Base-by-base conservation (phyloP, 306 rosid genomes). In the Glycine latifolia region DNA sequence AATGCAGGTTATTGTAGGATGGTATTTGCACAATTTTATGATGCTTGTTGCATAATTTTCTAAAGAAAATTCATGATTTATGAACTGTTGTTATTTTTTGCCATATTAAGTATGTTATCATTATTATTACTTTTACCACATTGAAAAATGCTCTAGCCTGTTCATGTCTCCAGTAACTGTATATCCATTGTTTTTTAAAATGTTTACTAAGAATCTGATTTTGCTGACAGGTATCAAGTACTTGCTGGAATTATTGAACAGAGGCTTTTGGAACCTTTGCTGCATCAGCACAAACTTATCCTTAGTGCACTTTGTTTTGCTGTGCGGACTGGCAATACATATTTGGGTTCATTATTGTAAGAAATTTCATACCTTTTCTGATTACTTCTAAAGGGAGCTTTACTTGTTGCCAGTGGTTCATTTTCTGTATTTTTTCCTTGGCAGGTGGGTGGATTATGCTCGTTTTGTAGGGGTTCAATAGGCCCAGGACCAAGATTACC, bases 391-490 rank as follows among this genome's bases (percentile, higher is more conserved):
- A 41, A 48, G n/a, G 7, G 9, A 61, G 63, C 39, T 47, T 61
- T 62, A 26, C 55, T 81, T 61, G 59, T 71, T 61, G 35, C 5
- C 2, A 26, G 39, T 8, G 26, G 44, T 70, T 84, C 75, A 59
- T 83, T 16, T n/a, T 78, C 61, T 33, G 59, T 54, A 16, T 61
- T 67, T 79, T 75, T 78, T 48, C 33, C 39, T 44, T 89, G 81
- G 58, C 92, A 93, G 97, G 82, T 93, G 97, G 97, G 97, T 93
- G 76, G 97, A 93, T 80, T 93, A 93, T 89, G 97, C 97, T 76
- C 97, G 97, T 44, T 88, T 83, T 86, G 81, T 91, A 26, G 97
- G 97, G 50, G 83, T 93, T 77, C 97, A 93, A 81, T 87, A 91
- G 85, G 82, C 79, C 41, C 74, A 46, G 76, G 73, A 85, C 49